Evolutionary conservation across 1,284 basidiomycete genomes (phyloP), one percentile per base, ranked within the genome.

Genomic region (Fomitiporia mediterranea): DNA sequence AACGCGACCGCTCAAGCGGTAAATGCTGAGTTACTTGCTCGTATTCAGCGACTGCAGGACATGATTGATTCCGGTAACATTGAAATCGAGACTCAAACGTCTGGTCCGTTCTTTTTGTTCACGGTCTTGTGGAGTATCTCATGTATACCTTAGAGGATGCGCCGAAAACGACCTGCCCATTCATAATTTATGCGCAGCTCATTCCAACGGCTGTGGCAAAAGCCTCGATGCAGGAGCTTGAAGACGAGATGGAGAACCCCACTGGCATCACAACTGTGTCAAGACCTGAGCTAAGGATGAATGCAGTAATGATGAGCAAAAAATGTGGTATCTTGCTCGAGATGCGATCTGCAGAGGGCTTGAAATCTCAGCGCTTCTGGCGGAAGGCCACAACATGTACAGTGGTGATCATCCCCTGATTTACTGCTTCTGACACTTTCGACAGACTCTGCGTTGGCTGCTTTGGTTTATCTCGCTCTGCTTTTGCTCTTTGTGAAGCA

Each of bases 371-470:
- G 62, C 80, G 79, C 3, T 88, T 93, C 65, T 91, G 88, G 72
- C 78, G 84, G 51, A 91, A 91, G 71, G 84, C 90, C 27, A 86
- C 88, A 2, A 86, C 83, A 13, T 94, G 90, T 91, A 63, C 64
- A 83, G 72, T n/a, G 30, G 17, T 32, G 21, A 4, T 35, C 8
- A 37, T 30, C 13, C 34, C 13, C n/a, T 28, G 32, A 54, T 13
- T 30, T n/a, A 13, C 21, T 19, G 23, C 37, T n/a, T 27, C 30
- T 32, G 11, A 23, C 32, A 52, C 13, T 27, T 39, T 39, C n/a
- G 55, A 7, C 60, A 94, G 91, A 94, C 70, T 86, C 91, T 4
- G 84, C 86, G 3, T 70, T 81, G 32, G 79, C 89, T 2, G 81
- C 80, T 0, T 49, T 86, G n/a, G 69, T 81, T 15, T 91, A 93